Evolutionary conservation across 345 rosid genomes (phyloP), one percentile per base, ranked within the genome.

Genomic region (Brassica cretica): DNA sequence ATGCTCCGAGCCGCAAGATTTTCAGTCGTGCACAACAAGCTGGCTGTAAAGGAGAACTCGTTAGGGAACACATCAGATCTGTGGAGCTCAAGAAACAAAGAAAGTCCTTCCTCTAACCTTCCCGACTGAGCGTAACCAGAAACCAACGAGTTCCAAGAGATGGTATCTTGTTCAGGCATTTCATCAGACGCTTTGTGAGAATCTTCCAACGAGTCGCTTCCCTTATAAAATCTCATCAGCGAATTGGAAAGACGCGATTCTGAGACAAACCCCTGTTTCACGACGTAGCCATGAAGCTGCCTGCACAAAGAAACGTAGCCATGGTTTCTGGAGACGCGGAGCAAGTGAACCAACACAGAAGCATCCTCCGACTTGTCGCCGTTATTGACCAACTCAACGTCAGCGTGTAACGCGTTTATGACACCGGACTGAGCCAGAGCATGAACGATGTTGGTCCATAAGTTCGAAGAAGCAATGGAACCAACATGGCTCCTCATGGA

Each of bases 111-210:
- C 32, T 83, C 66, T 29, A 81, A 85, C 66, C 82, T 72, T 64
- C 94, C 94, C 0, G 78, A 80, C 24, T 77, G 88, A 83, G 88
- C 82, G 15, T 82, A 81, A 74, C 89, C 87, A 67, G 94, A 86
- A 66, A 90, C 80, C 74, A 93, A 70, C 5, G 96, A 80, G 75
- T 91, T 91, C 98, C 96, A 93, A 62, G 97, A 86, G 33, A 91
- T 84, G 8, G 86, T 86, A 82, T 76, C 85, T 76, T 89, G 93
- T n/a, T 85, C 84, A 79, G 90, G 83, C 76, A 90, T 93, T 89
- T 93, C 96, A 80, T 71, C 92, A 71, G 91, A 90, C 93, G 84
- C 8, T 21, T 85, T 82, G 66, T 82, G 82, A 44, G 89, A 91
- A 39, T 81, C 81, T 29, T 16, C 37, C 46, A 87, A 9, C 0